Conservation (phyloP, 2,329 filamentous ascomycete genomes). For the Ceratocystis smalleyi region DNA sequence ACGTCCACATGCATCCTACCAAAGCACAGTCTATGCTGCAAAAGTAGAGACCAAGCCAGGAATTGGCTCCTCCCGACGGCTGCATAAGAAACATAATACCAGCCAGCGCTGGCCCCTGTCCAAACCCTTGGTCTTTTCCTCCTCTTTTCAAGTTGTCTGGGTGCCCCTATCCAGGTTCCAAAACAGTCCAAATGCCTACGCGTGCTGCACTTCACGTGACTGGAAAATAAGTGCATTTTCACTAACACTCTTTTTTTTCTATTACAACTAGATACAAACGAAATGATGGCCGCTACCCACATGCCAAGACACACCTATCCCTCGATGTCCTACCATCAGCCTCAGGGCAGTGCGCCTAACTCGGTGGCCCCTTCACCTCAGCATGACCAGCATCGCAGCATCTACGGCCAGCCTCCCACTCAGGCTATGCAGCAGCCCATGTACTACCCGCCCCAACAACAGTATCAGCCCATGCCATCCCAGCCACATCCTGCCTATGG, state of each 20-base stretch:
- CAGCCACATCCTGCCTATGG: conserved; percentile 48
- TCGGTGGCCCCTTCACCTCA: conserved; percentile 79
- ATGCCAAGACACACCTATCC: conserved; percentile 71
- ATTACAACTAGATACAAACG: conserved; percentile 35
- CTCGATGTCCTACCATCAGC: conserved; percentile 80
- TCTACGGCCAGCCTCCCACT: conserved; percentile 66
- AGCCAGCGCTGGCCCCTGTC: background rate
- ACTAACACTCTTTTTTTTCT: background rate
- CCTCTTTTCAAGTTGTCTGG: background rate
- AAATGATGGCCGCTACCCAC: conserved; percentile 50
- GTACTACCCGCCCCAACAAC: conserved; percentile 52
- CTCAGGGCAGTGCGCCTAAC: conserved; percentile 85
- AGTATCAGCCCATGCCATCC: conserved; percentile 50
- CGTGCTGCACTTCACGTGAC: background rate
- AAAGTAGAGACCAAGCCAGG: background rate
- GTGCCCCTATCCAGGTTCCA: background rate
- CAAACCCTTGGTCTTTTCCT: background rate
- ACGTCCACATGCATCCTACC: too few relatives aligned
- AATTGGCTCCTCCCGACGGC: background rate
- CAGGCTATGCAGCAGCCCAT: conserved; percentile 68
- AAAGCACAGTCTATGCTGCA: too few relatives aligned
- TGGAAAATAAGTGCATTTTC: background rate
- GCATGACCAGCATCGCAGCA: conserved; percentile 75
- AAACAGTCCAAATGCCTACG: background rate
- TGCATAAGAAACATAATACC: background rate